phyloP scores from a whole-genome alignment of 2,329 filamentous ascomycete species.

The Trichoderma afroharzianum region DNA sequence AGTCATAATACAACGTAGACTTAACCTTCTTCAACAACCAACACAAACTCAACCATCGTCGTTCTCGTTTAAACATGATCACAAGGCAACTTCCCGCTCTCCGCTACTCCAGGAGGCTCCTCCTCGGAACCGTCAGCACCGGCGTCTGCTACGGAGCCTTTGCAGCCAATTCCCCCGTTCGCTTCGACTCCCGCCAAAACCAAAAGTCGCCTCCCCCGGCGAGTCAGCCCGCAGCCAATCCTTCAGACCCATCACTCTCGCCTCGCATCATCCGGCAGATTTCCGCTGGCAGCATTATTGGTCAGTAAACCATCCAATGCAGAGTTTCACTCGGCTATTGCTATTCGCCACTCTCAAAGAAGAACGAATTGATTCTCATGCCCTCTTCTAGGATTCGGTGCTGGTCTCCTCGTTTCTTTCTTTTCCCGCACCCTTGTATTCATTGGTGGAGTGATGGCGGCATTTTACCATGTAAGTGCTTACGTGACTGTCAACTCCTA shows the following conservation, averaged over 20 bases:
- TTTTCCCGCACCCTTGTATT: slow-evolving; percentile 70
- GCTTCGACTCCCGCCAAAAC: slow-evolving; percentile 28
- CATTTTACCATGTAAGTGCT: slow-evolving; percentile 57
- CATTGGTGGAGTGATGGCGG: slow-evolving; percentile 60
- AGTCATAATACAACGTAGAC: too few relatives aligned
- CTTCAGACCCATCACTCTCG: slow-evolving; percentile 23
- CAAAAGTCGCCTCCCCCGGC: slow-evolving; percentile 21
- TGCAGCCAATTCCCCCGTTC: slow-evolving; percentile 26
- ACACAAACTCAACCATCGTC: background rate
- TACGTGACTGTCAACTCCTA: background rate
- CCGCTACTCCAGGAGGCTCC: slow-evolving; percentile 22
- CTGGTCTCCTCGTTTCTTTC: slow-evolving; percentile 62
- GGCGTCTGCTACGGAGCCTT: slow-evolving; percentile 25
- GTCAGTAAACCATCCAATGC: slow-evolving; percentile 28
- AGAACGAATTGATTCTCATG: background rate
- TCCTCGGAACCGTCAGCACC: slow-evolving; percentile 28
- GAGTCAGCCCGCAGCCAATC: slow-evolving; percentile 19
- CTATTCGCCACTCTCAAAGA: background rate
- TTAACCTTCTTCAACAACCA: background rate
- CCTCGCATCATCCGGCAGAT: slow-evolving; percentile 44
- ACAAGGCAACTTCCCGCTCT: background rate
- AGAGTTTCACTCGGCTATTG: too few relatives aligned
- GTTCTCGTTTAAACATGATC: background rate
- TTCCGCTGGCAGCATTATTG: slow-evolving; percentile 52
- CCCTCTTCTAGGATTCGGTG: slow-evolving; percentile 50